A percentile compares a stretch with the other conserved stretches of the same genome.
Evolutionary conservation across 352 stramenopile genomes (phyloP).

Genomic region (Globisporangium echinulatum): DNA sequence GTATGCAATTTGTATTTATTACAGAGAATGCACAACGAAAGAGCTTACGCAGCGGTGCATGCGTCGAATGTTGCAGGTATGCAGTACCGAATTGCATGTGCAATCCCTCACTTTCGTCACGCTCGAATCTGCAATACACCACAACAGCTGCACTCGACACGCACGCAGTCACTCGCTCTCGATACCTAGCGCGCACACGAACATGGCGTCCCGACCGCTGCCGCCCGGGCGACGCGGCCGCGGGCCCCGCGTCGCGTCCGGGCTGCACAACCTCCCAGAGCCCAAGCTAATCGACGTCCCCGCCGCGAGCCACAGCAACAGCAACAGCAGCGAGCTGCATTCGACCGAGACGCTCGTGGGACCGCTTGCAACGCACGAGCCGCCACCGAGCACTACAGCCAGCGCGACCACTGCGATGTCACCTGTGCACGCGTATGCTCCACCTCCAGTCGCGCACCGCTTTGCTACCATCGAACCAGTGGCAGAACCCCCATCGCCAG

Average conservation of each 20-base stretch:
- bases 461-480: no score
- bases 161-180: no score
- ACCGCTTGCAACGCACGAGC: no score
- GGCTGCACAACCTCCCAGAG: slow-evolving; percentile 13
- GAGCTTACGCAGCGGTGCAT: neutral
- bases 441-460: no score
- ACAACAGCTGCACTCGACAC: no score
- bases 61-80: neutral
- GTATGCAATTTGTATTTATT: neutral
- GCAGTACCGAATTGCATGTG: neutral
- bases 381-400: no score
- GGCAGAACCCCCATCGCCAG: neutral
- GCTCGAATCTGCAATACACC: neutral
- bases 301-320: neutral
- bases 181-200: neutral
- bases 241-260: slow-evolving; percentile 6
- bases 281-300: slow-evolving; percentile 7
- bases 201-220: slow-evolving; percentile 15
- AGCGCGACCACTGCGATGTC: no score
- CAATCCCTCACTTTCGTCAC: neutral
- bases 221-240: slow-evolving; percentile 12
- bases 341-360: neutral
- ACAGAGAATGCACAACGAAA: no score
- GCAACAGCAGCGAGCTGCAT: neutral
- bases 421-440: no score